These are phyloP conservation scores for Kluyveromyces wickerhamii DNA, from an alignment of 805 yeast genomes.

Conservation along the genomic window DNA sequence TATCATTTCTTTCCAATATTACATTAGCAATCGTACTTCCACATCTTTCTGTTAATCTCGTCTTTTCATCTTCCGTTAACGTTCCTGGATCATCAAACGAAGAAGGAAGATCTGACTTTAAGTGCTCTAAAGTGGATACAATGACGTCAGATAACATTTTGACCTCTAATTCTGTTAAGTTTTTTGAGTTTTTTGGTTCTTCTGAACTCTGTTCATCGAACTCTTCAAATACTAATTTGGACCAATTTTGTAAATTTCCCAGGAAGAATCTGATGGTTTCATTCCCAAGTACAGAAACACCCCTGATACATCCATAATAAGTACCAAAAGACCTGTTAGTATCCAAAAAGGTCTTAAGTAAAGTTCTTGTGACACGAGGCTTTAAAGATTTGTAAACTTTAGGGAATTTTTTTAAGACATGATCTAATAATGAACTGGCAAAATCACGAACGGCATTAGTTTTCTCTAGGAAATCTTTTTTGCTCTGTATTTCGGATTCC, in stretches of 20 bases:
- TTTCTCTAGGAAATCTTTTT: conserved; percentile 31
- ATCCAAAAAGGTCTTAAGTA: conserved; percentile 84
- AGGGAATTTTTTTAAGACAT: conserved; percentile 73
- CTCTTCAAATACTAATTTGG: conserved; percentile 42
- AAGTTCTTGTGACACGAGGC: conserved; percentile 89
- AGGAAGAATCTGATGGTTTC: conserved; percentile 82
- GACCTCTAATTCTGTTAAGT: conserved; percentile 38
- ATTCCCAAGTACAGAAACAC: conserved; percentile 73
- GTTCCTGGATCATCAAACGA: conserved; percentile 31
- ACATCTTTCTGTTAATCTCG: conserved; percentile 46
- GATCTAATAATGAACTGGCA: conserved; percentile 74
- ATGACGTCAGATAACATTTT: conserved; percentile 41
- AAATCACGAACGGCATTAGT: conserved; percentile 69
- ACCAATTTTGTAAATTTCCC: conserved; percentile 83
- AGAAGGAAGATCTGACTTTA: conserved; percentile 32
- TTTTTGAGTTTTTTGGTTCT: conserved; percentile 12
- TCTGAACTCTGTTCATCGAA: conserved; percentile 11
- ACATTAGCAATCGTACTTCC: conserved; percentile 51
- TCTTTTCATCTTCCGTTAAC: conserved; percentile 29
- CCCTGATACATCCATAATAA: conserved; percentile 84
- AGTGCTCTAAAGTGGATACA: conserved; percentile 45
- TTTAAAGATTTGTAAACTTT: conserved; percentile 80
- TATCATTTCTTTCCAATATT: conserved; percentile 40
- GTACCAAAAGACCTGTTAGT: conserved; percentile 79
- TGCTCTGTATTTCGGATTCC: conserved; percentile 12